Percentiles rank a stretch among this genome's conserved stretches.
Conservation (phyloP, 495 filamentous ascomycete species). For the Aspergillus sclerotiicarbonarius region DNA sequence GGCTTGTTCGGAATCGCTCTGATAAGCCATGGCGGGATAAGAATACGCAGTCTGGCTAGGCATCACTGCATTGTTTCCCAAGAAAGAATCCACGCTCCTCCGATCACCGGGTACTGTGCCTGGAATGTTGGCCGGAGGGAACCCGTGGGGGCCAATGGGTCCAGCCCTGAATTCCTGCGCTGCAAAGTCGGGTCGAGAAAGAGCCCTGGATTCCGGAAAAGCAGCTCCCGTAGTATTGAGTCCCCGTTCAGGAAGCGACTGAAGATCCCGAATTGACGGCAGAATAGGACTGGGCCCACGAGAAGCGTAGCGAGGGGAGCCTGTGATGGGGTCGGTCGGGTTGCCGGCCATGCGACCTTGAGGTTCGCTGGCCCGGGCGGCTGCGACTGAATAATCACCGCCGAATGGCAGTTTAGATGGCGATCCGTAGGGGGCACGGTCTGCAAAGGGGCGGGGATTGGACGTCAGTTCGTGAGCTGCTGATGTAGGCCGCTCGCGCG, state of each 20-base stretch:
- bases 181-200: slow-evolving; percentile 31
- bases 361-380: slow-evolving; percentile 10
- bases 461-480: slow-evolving; percentile 30
- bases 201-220: slow-evolving; percentile 31
- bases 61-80: slow-evolving; percentile 23
- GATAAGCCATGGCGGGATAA: slow-evolving; percentile 33
- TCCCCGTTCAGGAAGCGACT: slow-evolving; percentile 33
- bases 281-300: slow-evolving; percentile 41
- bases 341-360: slow-evolving; percentile 13
- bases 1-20: slow-evolving; percentile 33
- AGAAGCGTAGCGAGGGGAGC: slow-evolving; percentile 23
- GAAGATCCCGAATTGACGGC: slow-evolving; percentile 43
- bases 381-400: slow-evolving; percentile 30
- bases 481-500: slow-evolving; percentile 37
- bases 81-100: slow-evolving; percentile 28
- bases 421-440: slow-evolving; percentile 17
- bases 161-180: slow-evolving; percentile 30
- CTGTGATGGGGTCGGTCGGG: slow-evolving; percentile 12
- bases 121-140: slow-evolving; percentile 15
- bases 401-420: slow-evolving; percentile 25
- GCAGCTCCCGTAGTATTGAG: slow-evolving; percentile 20
- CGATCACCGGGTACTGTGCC: slow-evolving; percentile 24
- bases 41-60: slow-evolving; percentile 30
- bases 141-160: slow-evolving; percentile 14
- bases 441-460: slow-evolving; percentile 31